A percentile compares a stretch with the other conserved stretches of the same genome.
Conservation (phyloP, 495 filamentous ascomycete species). For the Podospora bellae-mahoneyi region DNA sequence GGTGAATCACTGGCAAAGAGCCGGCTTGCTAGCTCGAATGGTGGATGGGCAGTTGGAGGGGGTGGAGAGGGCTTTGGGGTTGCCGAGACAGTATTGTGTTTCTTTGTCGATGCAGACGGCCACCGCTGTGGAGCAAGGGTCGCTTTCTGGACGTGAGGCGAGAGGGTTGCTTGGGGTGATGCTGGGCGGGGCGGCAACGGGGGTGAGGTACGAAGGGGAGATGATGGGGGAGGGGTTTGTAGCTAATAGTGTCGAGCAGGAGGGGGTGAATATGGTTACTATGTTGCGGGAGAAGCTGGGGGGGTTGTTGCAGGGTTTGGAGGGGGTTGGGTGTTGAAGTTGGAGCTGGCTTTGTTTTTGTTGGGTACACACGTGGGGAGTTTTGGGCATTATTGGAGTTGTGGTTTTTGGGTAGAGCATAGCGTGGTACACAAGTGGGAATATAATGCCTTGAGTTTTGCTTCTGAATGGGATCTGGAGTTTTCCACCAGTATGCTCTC, state of each 20-base stretch:
- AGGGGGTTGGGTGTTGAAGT: neutral
- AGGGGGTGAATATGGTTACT: neutral
- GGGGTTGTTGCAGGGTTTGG: neutral
- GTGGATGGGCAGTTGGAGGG: conserved; percentile 2
- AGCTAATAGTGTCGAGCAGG: neutral
- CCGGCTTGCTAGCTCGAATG: neutral
- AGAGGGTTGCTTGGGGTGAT: neutral
- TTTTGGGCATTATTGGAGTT: neutral
- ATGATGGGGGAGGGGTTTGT: neutral
- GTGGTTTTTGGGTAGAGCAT: neutral
- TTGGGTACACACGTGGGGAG: neutral
- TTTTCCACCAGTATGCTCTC: too few species aligned
- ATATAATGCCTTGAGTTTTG: neutral
- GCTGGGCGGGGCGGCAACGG: neutral
- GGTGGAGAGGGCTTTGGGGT: neutral
- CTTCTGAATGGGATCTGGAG: neutral
- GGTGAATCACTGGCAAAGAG: neutral
- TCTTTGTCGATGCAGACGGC: neutral
- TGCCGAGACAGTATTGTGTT: conserved; percentile 5
- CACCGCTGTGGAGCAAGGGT: neutral
- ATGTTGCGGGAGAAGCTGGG: neutral
- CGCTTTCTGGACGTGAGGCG: conserved; percentile 1
- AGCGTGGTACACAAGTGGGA: neutral
- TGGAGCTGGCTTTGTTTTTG: neutral
- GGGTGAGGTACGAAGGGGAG: neutral